Evolutionary conservation across 805 yeast genomes (phyloP).

Genomic region (Wickerhamiella siamensis): DNA sequence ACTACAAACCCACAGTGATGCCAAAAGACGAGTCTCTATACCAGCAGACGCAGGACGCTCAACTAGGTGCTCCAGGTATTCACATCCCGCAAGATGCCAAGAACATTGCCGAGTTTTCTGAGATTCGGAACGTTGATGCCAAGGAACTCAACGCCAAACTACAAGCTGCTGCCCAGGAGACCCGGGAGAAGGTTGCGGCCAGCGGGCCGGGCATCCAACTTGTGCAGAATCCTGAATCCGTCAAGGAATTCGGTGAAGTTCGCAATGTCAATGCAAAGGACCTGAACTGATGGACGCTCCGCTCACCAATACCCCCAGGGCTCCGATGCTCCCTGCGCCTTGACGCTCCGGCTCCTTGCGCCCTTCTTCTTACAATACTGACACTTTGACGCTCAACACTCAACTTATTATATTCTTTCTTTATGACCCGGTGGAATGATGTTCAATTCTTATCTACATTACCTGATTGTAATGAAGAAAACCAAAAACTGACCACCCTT

Average conservation of each 20-base stretch:
- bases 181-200: not conserved
- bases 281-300: constrained; percentile 35
- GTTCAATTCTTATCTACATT: constrained; percentile 20
- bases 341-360: no score
- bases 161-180: not conserved
- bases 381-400: no score
- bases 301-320: no score
- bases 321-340: no score
- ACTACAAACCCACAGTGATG: constrained; percentile 22
- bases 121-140: constrained; percentile 42
- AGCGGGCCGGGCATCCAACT: constrained; percentile 64
- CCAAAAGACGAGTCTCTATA: constrained; percentile 19
- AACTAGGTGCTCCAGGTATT: constrained; percentile 61
- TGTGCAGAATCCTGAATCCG: constrained; percentile 43
- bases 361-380: no score
- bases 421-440: constrained; percentile 7
- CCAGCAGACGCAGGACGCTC: constrained; percentile 4
- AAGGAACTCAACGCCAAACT: constrained; percentile 35
- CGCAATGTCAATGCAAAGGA: constrained; percentile 40
- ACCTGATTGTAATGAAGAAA: constrained; percentile 12
- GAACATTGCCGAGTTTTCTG: constrained; percentile 50
- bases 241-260: constrained; percentile 46
- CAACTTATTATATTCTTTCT: no score
- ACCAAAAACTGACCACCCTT: constrained; percentile 5
- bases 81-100: constrained; percentile 47